Conservation (phyloP, 805 yeast species). For the Hemisphaericaspora nanyangensis region DNA sequence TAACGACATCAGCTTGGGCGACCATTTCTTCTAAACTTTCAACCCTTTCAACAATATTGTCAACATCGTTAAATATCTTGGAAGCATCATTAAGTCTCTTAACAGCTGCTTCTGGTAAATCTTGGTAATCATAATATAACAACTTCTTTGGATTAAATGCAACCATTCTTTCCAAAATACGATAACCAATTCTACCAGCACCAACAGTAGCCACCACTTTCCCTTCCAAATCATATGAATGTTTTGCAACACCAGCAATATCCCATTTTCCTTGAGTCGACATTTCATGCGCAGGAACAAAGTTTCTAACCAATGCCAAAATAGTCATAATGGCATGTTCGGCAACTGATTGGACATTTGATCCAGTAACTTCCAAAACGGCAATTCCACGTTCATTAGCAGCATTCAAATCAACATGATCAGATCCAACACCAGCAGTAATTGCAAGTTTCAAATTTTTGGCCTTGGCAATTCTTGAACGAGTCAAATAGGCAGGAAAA, state of each 20-base stretch:
- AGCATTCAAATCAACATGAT: slow-evolving; percentile 71
- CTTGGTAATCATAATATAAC: slow-evolving; percentile 72
- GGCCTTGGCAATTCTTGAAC: slow-evolving; percentile 63
- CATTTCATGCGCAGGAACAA: slow-evolving; percentile 74
- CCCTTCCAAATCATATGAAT: slow-evolving; percentile 70
- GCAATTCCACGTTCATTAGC: slow-evolving; percentile 60
- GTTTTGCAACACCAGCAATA: slow-evolving; percentile 72
- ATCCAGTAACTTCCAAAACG: slow-evolving; percentile 81
- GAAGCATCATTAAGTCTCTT: slow-evolving; percentile 35
- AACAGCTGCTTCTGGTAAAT: slow-evolving; percentile 50
- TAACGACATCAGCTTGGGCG: slow-evolving; percentile 64
- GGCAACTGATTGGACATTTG: slow-evolving; percentile 76
- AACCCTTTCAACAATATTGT: slow-evolving; percentile 54
- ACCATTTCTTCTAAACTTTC: slow-evolving; percentile 62
- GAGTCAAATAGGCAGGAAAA: slow-evolving; percentile 73
- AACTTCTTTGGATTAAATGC: slow-evolving; percentile 75
- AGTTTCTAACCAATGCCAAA: slow-evolving; percentile 67
- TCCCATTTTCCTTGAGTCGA: slow-evolving; percentile 64
- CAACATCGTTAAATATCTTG: slow-evolving; percentile 45
- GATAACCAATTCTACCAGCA: slow-evolving; percentile 76
- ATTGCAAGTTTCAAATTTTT: slow-evolving; percentile 65
- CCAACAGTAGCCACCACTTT: slow-evolving; percentile 79
- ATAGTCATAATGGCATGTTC: slow-evolving; percentile 78
- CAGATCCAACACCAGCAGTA: slow-evolving; percentile 85
- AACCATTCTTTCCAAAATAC: slow-evolving; percentile 65